Percentiles rank a stretch among this genome's conserved stretches.
phyloP scores from a whole-genome alignment of 352 stramenopile genomes.

The Phytophthora uliginosa region DNA sequence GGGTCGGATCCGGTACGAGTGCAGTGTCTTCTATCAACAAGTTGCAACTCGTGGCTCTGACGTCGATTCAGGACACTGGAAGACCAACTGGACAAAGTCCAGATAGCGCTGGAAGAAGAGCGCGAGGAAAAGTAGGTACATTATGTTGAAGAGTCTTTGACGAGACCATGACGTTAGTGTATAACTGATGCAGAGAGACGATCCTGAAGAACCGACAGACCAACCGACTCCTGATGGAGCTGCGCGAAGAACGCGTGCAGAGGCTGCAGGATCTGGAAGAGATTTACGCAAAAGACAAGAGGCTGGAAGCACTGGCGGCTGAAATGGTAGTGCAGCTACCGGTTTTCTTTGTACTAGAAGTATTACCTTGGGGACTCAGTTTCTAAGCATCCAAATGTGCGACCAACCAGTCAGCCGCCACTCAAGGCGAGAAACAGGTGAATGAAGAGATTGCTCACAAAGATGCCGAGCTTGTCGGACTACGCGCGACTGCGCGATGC shows the following conservation, averaged over 20 bases:
- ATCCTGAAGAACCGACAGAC: conserved; percentile 80
- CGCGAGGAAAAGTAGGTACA: conserved; percentile 69
- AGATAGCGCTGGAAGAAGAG: conserved; percentile 75
- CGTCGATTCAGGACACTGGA: conserved; percentile 50
- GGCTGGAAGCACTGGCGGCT: conserved; percentile 61
- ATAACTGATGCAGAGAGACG: conserved; percentile 48
- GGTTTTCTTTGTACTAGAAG: neutral
- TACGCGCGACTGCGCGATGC: conserved; percentile 71
- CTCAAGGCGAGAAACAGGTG: conserved; percentile 49
- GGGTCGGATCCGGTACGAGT: conserved; percentile 60
- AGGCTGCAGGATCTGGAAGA: conserved; percentile 82
- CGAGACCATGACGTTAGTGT: too few relatives aligned
- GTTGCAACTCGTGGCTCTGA: neutral
- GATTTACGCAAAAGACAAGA: conserved; percentile 86
- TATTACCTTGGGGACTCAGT: neutral
- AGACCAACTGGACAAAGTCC: conserved; percentile 72
- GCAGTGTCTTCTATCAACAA: neutral
- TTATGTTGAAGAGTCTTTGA: neutral
- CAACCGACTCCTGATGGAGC: conserved; percentile 74
- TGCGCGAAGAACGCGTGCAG: conserved; percentile 83
- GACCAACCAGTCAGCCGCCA: conserved; percentile 48
- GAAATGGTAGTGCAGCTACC: conserved; percentile 59
- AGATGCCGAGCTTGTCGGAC: conserved; percentile 69
- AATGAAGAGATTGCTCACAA: conserved; percentile 79
- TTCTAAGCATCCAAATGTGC: neutral